Evolutionary conservation across 495 filamentous ascomycete genomes (phyloP).

Genomic region (Neurospora sp.): DNA sequence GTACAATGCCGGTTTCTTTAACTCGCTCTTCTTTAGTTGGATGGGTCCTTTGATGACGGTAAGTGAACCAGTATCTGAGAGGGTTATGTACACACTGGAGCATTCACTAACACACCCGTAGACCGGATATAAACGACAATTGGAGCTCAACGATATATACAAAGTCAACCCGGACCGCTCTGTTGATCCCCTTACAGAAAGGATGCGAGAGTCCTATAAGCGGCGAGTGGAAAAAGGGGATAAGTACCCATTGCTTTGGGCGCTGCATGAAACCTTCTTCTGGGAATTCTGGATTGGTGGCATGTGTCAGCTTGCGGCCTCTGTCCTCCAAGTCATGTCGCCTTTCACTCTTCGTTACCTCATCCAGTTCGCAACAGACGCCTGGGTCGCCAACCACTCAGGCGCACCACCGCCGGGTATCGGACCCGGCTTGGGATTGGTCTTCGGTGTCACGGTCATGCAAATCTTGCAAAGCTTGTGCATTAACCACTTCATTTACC

Average conservation of each 20-base stretch:
- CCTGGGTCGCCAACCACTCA: slow-evolving; percentile 50
- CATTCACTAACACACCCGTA: slow-evolving; percentile 16
- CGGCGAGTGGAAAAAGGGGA: slow-evolving; percentile 54
- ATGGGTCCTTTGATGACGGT: slow-evolving; percentile 59
- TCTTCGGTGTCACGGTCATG: slow-evolving; percentile 66
- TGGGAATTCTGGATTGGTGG: slow-evolving; percentile 79
- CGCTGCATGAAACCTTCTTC: slow-evolving; percentile 81
- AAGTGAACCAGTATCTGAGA: slow-evolving; percentile 17
- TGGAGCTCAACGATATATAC: slow-evolving; percentile 83
- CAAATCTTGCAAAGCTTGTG: slow-evolving; percentile 62
- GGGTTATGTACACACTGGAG: neutral
- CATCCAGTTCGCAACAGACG: slow-evolving; percentile 69
- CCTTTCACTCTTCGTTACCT: slow-evolving; percentile 66
- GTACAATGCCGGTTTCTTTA: slow-evolving; percentile 50
- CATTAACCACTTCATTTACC: slow-evolving; percentile 74
- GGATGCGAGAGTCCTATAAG: slow-evolving; percentile 56
- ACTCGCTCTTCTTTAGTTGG: slow-evolving; percentile 55
- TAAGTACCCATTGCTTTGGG: slow-evolving; percentile 66
- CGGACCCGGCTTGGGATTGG: slow-evolving; percentile 60
- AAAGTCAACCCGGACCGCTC: slow-evolving; percentile 68
- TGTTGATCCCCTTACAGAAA: slow-evolving; percentile 55
- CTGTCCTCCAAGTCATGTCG: slow-evolving; percentile 61
- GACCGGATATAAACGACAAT: slow-evolving; percentile 71
- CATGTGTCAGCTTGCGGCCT: slow-evolving; percentile 60
- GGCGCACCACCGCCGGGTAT: slow-evolving; percentile 48